Evolutionary conservation across 768 basidiomycete genomes (phyloP), one percentile per base, ranked within the genome.

Genomic region (Punctularia strigosozonata): DNA sequence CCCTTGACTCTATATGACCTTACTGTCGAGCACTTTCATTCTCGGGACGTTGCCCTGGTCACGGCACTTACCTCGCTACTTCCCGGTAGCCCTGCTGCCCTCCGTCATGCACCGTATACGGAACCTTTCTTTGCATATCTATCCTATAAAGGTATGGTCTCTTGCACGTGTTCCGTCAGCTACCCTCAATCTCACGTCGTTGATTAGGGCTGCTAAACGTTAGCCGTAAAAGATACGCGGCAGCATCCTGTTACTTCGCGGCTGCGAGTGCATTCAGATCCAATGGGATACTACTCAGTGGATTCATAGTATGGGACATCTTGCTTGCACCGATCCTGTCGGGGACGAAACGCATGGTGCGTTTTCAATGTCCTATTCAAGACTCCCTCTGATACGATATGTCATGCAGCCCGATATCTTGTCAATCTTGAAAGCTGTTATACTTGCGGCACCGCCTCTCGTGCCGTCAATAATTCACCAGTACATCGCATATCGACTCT

Each of bases 111-210:
- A 0, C 71, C 83, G 0, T 94, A 85, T 55, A 76, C 63, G 36
- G 94, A 98, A 50, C 85, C 91, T 0, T 82, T 89, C 55, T 92
- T 86, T 57, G 82, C 91, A 0, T 73, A 73, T 43, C 58, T 84
- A 19, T 83, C 88, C 0, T 94, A 92, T 53, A 64, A 58, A 50
- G 88, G 84, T 66, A 51, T 44, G 62, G 44, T 2, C 43, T 46
- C 10, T 34, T 46, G 45, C 37, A 44, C 21, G 31, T 24, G 6
- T 8, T 14, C 8, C 38, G 6, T 14, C 13, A 26, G n/a, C n/a
- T n/a, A n/a, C n/a, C n/a, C n/a, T n/a, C n/a, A n/a, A n/a, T n/a
- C n/a, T n/a, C n/a, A n/a, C n/a, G n/a, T n/a, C n/a, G n/a, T n/a
- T n/a, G n/a, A n/a, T n/a, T n/a, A n/a, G n/a, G n/a, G n/a, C n/a